phyloP scores from a whole-genome alignment of 1,284 basidiomycete species.

The Xerocomus minutiporus region DNA sequence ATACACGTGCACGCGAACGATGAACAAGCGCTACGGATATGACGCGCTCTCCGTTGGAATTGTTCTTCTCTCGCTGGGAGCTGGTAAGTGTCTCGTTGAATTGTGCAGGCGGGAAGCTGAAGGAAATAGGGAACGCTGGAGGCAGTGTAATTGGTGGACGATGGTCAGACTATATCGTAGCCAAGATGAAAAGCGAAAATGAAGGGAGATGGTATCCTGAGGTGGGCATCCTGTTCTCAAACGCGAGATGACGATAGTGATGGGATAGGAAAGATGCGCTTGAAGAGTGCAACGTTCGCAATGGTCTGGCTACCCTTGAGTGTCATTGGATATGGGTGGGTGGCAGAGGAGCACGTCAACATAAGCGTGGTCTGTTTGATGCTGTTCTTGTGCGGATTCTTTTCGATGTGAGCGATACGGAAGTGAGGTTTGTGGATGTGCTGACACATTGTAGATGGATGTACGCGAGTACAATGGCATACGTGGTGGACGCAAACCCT shows the following conservation, averaged over 20 bases:
- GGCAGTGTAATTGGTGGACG: slow-evolving; percentile 76
- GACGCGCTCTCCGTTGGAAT: slow-evolving; percentile 70
- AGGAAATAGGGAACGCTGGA: slow-evolving; percentile 49
- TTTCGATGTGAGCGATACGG: slow-evolving; percentile 52
- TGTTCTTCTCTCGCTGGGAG: slow-evolving; percentile 70
- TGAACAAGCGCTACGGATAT: slow-evolving; percentile 62
- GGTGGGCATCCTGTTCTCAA: slow-evolving; percentile 37
- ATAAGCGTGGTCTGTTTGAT: slow-evolving; percentile 60
- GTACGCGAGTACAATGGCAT: slow-evolving; percentile 68
- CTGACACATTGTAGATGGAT: slow-evolving; percentile 48
- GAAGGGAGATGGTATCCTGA: slow-evolving; percentile 64
- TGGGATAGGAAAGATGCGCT: slow-evolving; percentile 55
- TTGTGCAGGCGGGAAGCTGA: slow-evolving; percentile 6
- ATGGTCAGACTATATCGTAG: slow-evolving; percentile 68
- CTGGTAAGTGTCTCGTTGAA: slow-evolving; percentile 41
- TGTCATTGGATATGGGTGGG: slow-evolving; percentile 75
- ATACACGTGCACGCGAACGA: slow-evolving; percentile 71
- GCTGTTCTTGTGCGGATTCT: slow-evolving; percentile 65
- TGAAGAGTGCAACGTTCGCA: slow-evolving; percentile 57
- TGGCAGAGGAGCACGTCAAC: slow-evolving; percentile 58
- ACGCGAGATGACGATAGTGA: background rate
- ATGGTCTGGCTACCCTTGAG: slow-evolving; percentile 54
- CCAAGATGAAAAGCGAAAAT: slow-evolving; percentile 52
- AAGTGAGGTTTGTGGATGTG: slow-evolving; percentile 9
- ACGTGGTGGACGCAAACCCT: slow-evolving; percentile 72